phyloP scores from a whole-genome alignment of 176 grass and related monocot species.

The Phoenix roebelenii region DNA sequence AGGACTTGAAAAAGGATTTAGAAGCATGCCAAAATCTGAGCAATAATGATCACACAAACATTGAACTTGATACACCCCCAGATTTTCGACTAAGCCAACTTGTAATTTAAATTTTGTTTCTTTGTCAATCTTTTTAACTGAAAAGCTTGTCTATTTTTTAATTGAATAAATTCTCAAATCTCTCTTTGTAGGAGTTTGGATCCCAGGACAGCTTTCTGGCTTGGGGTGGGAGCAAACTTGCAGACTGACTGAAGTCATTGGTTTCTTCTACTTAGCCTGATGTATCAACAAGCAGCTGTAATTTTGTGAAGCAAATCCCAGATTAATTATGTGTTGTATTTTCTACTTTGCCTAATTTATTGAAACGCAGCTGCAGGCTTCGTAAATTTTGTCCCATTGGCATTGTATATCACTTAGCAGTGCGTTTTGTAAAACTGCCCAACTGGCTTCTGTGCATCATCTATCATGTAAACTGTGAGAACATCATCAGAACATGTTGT shows the following conservation, averaged over 20 bases:
- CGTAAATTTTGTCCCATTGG: too few species aligned
- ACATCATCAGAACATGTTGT: too few species aligned
- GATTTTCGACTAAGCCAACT: slow-evolving; percentile 83
- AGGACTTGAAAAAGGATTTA: slow-evolving; percentile 76
- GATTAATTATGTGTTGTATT: too few species aligned
- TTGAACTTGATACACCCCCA: slow-evolving; percentile 32
- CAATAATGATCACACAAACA: background rate
- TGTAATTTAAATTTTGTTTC: slow-evolving; percentile 11
- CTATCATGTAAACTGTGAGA: too few species aligned
- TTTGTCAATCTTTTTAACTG: background rate
- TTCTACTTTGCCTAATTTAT: too few species aligned
- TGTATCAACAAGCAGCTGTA: too few species aligned
- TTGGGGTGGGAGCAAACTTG: slow-evolving; percentile 35
- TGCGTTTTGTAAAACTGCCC: too few species aligned
- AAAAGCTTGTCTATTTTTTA: too few species aligned
- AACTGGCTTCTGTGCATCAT: too few species aligned
- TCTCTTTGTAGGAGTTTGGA: slow-evolving; percentile 28
- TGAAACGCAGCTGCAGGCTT: too few species aligned
- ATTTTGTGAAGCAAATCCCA: too few species aligned
- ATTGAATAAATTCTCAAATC: background rate
- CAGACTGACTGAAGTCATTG: slow-evolving; percentile 19
- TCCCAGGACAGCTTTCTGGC: slow-evolving; percentile 67
- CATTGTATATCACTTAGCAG: too few species aligned
- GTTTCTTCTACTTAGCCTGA: slow-evolving; percentile 13
- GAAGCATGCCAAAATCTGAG: slow-evolving; percentile 20